Base-by-base conservation (phyloP, 148 eudicot species). In the Mesembryanthemum crystallinum region DNA sequence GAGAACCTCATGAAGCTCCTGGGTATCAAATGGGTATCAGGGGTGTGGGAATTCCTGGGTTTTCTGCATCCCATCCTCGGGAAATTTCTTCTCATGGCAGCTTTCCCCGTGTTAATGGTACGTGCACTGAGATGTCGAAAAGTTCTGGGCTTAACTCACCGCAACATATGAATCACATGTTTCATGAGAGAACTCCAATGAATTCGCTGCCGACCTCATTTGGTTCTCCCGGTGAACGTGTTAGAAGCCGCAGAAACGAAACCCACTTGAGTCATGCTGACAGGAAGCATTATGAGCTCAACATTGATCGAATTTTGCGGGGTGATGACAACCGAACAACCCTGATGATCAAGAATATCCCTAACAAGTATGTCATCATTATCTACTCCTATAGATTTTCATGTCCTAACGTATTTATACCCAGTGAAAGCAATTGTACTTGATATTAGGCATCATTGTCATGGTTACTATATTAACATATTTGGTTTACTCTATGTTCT, bases 341-440 rank as follows among this genome's bases (percentile, higher is more conserved):
- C 33, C 76, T 91, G 75, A 91, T 91, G 92, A 86, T 91, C 33
- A 91, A 89, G 78, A 91, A 91, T 66, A 91, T 91, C 75, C 96
- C 96, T 45, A 91, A 91, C 86, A 91, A 91, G 96, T 91, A 87
- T 57, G 84, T 83, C 54, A 54, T 69, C 49, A 43, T 67, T 18
- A 42, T 55, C 58, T 78, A n/a, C 23, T 35, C 0, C 76, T 33
- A 15, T 65, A 14, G 30, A 55, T 75, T 23, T 61, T 14, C 17
- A n/a, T 55, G 11, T 67, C 18, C 20, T 5, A 15, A 30, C 0
- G n/a, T 6, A 60, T 12, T 0, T 32, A 35, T 47, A 21, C 6
- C 21, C 13, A 12, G 15, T 17, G 21, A 37, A n/a, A 37, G 32
- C 47, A 21, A 35, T 5, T 55, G 10, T 63, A 21, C n/a, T 32